These are phyloP conservation scores for Pterocarpus macrocarpus DNA, from an alignment of 306 rosid species.

Conservation along the genomic window DNA sequence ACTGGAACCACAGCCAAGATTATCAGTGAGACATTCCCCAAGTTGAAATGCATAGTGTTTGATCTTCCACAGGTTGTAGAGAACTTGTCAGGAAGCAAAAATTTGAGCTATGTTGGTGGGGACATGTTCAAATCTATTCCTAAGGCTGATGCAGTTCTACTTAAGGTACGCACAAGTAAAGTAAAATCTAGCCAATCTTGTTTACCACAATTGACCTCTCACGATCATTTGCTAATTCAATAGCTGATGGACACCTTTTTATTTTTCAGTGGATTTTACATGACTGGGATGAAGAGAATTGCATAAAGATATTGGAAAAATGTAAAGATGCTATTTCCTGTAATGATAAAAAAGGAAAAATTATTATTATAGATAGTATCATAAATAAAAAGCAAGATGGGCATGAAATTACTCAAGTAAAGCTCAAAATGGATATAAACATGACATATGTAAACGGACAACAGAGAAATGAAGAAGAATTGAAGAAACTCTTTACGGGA, in stretches of 20 bases:
- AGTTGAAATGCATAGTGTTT: constrained; percentile 18
- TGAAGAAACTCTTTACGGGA: too few species aligned
- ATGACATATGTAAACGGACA: too few species aligned
- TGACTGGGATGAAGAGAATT: constrained; percentile 38
- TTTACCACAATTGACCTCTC: too few species aligned
- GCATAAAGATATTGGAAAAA: constrained; percentile 45
- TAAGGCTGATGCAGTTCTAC: constrained; percentile 37
- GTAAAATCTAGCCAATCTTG: too few species aligned
- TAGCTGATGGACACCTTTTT: neutral
- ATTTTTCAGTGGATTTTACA: constrained; percentile 24
- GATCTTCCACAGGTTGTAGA: constrained; percentile 34
- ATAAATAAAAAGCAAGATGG: too few species aligned
- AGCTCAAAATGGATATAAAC: too few species aligned
- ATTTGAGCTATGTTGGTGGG: constrained; percentile 15
- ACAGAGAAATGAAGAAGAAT: too few species aligned
- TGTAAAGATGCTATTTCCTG: constrained; percentile 48
- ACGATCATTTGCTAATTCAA: too few species aligned
- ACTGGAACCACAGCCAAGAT: neutral
- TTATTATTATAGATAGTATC: too few species aligned
- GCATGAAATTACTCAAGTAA: too few species aligned
- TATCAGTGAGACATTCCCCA: constrained; percentile 8
- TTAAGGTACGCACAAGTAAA: constrained; percentile 29
- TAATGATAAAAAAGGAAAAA: constrained; percentile 40
- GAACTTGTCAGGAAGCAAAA: neutral
- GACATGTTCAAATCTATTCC: constrained; percentile 35